These are phyloP conservation scores for Pichia kudriavzevii DNA, from an alignment of 1,139 yeast genomes.

Conservation along the genomic window DNA sequence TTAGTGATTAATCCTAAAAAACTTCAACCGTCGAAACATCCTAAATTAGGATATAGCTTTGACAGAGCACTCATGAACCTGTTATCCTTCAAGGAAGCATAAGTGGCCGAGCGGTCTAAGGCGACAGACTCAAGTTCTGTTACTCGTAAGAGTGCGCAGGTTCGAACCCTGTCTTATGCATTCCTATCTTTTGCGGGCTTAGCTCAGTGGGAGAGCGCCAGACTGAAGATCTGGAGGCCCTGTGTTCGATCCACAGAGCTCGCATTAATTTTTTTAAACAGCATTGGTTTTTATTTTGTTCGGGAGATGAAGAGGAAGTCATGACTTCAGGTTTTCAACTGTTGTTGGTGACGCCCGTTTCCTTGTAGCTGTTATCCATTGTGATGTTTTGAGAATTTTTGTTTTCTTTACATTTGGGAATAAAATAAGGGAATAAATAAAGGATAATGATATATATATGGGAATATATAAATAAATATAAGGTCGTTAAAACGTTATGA, in stretches of 20 bases:
- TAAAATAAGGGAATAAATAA: background rate
- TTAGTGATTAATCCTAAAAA: too few species aligned
- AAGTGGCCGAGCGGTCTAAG: slow-evolving; percentile 24
- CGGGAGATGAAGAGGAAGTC: background rate
- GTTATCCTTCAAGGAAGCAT: slow-evolving; percentile 16
- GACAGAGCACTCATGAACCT: too few species aligned
- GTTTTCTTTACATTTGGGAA: background rate
- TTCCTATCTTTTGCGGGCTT: slow-evolving; percentile 46
- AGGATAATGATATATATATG: background rate
- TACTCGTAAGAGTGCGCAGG: slow-evolving; percentile 23
- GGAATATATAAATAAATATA: background rate
- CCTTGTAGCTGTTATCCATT: background rate
- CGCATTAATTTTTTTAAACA: slow-evolving; percentile 46
- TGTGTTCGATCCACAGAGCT: slow-evolving; percentile 91
- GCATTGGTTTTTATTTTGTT: background rate
- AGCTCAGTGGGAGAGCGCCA: slow-evolving; percentile 91
- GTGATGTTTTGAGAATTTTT: background rate
- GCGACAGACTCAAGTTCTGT: slow-evolving; percentile 24
- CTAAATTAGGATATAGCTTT: too few species aligned
- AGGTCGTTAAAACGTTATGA: background rate
- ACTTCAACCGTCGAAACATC: too few species aligned
- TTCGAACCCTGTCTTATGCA: slow-evolving; percentile 22
- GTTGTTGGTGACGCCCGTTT: background rate
- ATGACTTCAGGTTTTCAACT: too few species aligned
- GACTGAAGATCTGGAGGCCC: slow-evolving; percentile 92